These are phyloP conservation scores for Gymnopilus dilepis DNA, from an alignment of 768 basidiomycete genomes.

Conservation along the genomic window DNA sequence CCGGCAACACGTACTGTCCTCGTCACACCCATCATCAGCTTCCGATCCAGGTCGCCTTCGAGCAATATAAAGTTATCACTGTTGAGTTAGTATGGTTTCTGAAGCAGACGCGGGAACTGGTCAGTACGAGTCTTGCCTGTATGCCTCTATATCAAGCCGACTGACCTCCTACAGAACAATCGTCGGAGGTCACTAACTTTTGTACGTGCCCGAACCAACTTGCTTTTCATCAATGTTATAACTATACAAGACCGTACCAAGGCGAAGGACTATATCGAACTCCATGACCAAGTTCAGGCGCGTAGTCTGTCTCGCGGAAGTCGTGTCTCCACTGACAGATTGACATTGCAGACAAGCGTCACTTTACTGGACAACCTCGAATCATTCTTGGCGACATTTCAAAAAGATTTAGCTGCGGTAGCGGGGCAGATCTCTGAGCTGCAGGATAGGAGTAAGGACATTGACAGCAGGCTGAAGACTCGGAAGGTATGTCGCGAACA, in stretches of 20 bases:
- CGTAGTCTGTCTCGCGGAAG: background rate
- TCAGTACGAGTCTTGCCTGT: slow-evolving; percentile 3
- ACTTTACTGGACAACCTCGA: slow-evolving; percentile 86
- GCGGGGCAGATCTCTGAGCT: slow-evolving; percentile 97
- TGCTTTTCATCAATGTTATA: background rate
- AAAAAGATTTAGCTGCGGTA: slow-evolving; percentile 90
- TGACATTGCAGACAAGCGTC: slow-evolving; percentile 74
- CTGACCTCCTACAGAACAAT: slow-evolving; percentile 20
- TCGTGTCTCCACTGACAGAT: slow-evolving; percentile 10
- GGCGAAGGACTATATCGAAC: slow-evolving; percentile 75
- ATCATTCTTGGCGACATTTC: slow-evolving; percentile 92
- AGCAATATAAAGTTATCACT: background rate
- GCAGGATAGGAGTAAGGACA: slow-evolving; percentile 88
- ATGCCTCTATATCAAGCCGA: background rate
- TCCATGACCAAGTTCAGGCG: slow-evolving; percentile 93
- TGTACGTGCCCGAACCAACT: slow-evolving; percentile 35
- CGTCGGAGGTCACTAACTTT: slow-evolving; percentile 30
- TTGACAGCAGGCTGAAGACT: slow-evolving; percentile 85
- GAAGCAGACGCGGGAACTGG: slow-evolving; percentile 19
- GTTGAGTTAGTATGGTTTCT: slow-evolving; percentile 13
- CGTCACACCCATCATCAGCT: background rate
- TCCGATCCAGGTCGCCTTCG: background rate
- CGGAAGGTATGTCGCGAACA: slow-evolving; percentile 64
- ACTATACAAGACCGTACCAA: slow-evolving; percentile 39
- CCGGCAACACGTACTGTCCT: background rate